Evolutionary conservation across 768 basidiomycete genomes (phyloP).

Genomic region (Mycena alexandri): DNA sequence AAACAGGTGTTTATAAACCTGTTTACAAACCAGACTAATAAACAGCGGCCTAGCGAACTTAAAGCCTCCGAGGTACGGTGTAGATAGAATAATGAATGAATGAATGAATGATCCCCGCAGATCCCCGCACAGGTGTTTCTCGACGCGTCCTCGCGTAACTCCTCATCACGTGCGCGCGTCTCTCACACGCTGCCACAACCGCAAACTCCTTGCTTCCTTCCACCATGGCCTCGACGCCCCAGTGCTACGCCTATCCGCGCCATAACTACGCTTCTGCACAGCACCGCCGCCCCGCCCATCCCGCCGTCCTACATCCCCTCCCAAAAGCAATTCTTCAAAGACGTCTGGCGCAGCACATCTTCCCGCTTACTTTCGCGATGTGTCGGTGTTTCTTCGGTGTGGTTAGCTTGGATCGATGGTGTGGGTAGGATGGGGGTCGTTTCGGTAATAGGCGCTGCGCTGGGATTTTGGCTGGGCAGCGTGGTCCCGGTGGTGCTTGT

Average conservation of each 20-base stretch:
- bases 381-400: conserved; percentile 55
- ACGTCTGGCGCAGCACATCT: conserved; percentile 67
- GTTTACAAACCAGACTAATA: no score
- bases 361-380: conserved; percentile 63
- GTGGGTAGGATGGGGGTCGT: not conserved
- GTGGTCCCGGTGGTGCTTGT: conserved; percentile 70
- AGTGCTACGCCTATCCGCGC: conserved; percentile 58
- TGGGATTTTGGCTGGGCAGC: conserved; percentile 61
- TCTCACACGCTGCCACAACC: no score
- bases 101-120: no score
- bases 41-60: no score
- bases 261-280: conserved; percentile 57
- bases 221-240: no score
- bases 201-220: no score
- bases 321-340: conserved; percentile 72
- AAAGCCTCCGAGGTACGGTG: no score
- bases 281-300: conserved; percentile 66
- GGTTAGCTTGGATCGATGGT: conserved; percentile 55
- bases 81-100: no score
- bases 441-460: conserved; percentile 52
- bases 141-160: no score
- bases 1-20: no score
- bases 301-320: conserved; percentile 63
- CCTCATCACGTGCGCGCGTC: no score
- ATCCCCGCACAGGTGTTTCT: no score